Conservation (phyloP, 2,329 filamentous ascomycete species). For the Colletotrichum tofieldiae region DNA sequence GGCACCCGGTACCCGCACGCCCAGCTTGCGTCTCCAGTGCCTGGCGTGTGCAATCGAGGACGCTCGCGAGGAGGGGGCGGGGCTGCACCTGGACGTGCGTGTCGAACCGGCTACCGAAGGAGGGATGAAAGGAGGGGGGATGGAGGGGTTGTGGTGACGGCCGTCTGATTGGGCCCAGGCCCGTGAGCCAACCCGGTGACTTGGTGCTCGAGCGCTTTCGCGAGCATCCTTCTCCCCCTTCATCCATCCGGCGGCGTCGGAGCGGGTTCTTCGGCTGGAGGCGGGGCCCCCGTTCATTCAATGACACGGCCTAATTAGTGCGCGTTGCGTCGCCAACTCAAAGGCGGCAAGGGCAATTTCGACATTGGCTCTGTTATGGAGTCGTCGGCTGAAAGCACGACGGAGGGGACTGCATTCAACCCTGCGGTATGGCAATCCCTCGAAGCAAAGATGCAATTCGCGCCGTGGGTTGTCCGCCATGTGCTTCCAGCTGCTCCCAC, state of each 20-base stretch:
- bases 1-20: neutral
- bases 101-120: conserved; percentile 16
- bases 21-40: neutral
- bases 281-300: conserved; percentile 10
- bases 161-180: conserved; percentile 5
- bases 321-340: neutral
- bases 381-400: too few relatives aligned
- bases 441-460: neutral
- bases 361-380: too few relatives aligned
- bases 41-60: neutral
- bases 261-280: conserved; percentile 34
- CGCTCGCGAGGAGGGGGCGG: neutral
- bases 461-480: neutral
- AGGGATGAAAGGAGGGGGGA: conserved; percentile 3
- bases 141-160: conserved; percentile 3
- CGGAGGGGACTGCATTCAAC: too few relatives aligned
- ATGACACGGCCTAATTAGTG: neutral
- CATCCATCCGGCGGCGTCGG: conserved; percentile 33
- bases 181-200: conserved; percentile 6
- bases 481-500: neutral
- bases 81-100: neutral
- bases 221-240: too few relatives aligned
- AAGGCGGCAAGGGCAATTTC: too few relatives aligned
- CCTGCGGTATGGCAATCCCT: neutral
- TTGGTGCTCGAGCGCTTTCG: neutral